Conservation (phyloP, 768 basidiomycete species). For the Amanita rimosa region DNA sequence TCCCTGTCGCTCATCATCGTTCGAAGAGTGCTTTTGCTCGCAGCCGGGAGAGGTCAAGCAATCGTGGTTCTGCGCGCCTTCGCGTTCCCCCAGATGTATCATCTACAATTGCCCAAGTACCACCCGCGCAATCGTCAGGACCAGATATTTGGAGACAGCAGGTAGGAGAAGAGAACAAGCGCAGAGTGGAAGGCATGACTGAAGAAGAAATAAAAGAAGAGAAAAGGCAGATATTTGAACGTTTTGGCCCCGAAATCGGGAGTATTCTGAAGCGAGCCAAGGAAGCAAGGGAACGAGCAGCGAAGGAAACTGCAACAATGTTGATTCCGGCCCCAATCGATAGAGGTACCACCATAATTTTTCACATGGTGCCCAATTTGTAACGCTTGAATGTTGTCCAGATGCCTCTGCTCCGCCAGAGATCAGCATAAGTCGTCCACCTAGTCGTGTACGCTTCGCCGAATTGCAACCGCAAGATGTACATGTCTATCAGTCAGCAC, state of each 20-base stretch:
- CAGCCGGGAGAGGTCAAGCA: conserved; percentile 27
- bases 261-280: conserved; percentile 49
- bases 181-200: conserved; percentile 54
- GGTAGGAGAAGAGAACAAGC: conserved; percentile 57
- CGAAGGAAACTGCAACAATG: background rate
- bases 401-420: conserved; percentile 32
- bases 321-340: background rate
- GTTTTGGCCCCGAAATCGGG: conserved; percentile 57
- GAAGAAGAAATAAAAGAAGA: conserved; percentile 61
- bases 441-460: conserved; percentile 64
- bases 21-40: conserved; percentile 53
- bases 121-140: conserved; percentile 4
- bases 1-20: conserved; percentile 55
- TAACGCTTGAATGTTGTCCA: conserved; percentile 7
- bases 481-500: conserved; percentile 75
- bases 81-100: conserved; percentile 18
- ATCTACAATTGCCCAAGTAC: conserved; percentile 3
- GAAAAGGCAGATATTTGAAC: conserved; percentile 51
- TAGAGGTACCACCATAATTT: background rate
- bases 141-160: conserved; percentile 39
- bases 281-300: conserved; percentile 27
- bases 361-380: background rate
- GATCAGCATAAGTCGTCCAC: conserved; percentile 43
- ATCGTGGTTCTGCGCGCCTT: conserved; percentile 11
- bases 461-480: conserved; percentile 66